Conservation (phyloP, 2,329 filamentous ascomycete genomes). For the Dothideomycetes sp. region DNA sequence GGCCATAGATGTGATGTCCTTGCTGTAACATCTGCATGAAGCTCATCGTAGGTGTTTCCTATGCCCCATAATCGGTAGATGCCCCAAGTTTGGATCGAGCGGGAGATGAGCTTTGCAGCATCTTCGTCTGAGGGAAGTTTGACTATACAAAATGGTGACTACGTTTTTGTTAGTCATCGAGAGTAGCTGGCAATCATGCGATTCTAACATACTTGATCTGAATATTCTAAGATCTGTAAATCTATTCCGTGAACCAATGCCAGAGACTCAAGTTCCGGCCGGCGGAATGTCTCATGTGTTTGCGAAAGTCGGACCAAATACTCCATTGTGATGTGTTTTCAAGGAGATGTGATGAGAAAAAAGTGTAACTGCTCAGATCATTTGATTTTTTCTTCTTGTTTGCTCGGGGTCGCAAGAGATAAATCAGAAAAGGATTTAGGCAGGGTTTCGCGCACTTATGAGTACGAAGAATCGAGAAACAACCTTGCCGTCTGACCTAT, state of each 20-base stretch:
- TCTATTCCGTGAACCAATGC: conserved; percentile 59
- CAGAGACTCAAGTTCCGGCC: conserved; percentile 73
- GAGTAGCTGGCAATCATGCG: too few relatives aligned
- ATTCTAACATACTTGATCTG: conserved; percentile 55
- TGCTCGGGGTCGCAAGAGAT: too few relatives aligned
- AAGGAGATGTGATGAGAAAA: too few relatives aligned
- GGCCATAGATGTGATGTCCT: conserved; percentile 58
- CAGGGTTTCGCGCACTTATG: too few relatives aligned
- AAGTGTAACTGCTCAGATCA: too few relatives aligned
- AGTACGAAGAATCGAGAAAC: too few relatives aligned
- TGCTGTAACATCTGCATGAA: conserved; percentile 57
- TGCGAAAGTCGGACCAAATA: conserved; percentile 88
- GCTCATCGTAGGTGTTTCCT: conserved; percentile 54
- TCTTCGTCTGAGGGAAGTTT: conserved; percentile 54
- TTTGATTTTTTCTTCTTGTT: too few relatives aligned
- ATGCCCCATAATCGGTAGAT: conserved; percentile 86
- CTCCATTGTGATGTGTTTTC: conserved; percentile 41
- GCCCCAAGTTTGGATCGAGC: conserved; percentile 71
- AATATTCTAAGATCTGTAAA: conserved; percentile 67
- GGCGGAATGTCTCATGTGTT: conserved; percentile 80
- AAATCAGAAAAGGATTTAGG: too few relatives aligned
- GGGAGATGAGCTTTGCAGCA: conserved; percentile 60
- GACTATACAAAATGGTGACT: conserved; percentile 84
- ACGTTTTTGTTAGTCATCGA: conserved; percentile 13
- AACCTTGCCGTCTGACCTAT: too few relatives aligned